These are phyloP conservation scores for Nicotiana obtusifolia DNA, from an alignment of 257 asterid genomes.

Conservation along the genomic window DNA sequence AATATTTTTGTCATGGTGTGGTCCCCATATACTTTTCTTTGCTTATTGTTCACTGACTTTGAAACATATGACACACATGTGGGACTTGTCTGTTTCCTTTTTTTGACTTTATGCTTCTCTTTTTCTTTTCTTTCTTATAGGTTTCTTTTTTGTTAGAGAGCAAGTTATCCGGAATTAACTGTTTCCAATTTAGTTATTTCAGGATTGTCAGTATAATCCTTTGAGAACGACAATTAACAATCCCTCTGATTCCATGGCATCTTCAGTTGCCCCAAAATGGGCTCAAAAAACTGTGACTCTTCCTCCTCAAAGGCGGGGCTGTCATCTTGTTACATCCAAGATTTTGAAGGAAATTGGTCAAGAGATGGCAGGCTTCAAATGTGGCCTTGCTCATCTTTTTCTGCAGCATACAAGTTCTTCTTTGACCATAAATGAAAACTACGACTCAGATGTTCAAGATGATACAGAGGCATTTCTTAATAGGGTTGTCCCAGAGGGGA, in stretches of 20 bases:
- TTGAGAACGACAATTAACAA: conserved; percentile 3
- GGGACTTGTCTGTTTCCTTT: no score
- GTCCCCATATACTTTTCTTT: no score
- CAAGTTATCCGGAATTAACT: no score
- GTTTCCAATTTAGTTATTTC: no score
- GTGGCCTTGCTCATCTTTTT: conserved; percentile 92
- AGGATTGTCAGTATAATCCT: neutral
- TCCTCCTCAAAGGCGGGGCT: conserved; percentile 66
- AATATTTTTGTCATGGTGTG: no score
- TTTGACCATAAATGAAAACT: conserved; percentile 89
- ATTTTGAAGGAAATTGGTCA: conserved; percentile 79
- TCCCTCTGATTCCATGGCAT: conserved; percentile 27
- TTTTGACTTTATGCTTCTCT: no score
- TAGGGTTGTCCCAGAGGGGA: conserved; percentile 88
- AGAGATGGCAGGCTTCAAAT: conserved; percentile 70
- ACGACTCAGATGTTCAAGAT: conserved; percentile 86
- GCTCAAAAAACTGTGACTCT: conserved; percentile 75
- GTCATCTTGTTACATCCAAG: conserved; percentile 85
- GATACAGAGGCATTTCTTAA: conserved; percentile 90
- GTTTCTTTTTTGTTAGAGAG: no score
- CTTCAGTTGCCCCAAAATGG: conserved; percentile 53
- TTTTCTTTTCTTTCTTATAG: no score
- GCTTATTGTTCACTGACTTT: no score
- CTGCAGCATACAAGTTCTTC: conserved; percentile 98
- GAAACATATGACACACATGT: no score